Evolutionary conservation across 2,329 filamentous ascomycete genomes (phyloP), one percentile per base, ranked within the genome.

Genomic region (Xylaria multiplex): DNA sequence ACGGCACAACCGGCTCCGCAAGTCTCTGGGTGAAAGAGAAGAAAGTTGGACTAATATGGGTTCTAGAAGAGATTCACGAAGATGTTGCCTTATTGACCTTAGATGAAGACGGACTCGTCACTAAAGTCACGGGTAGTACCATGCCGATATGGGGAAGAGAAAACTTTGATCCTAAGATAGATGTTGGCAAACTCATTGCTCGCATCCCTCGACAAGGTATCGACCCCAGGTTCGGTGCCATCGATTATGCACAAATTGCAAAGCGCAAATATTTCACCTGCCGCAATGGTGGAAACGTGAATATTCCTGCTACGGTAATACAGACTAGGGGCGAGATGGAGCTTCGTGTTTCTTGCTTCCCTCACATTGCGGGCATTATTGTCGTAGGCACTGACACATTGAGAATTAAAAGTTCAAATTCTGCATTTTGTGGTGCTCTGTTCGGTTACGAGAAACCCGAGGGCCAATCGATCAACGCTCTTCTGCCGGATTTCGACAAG

Each of bases 11-110:
- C 4, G 96, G 96, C 2, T 94, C 96, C 64, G 96, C 96, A 43
- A 98, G 94, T 79, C 82, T 99, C 45, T 99, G 96, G 96, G 96
- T 99, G 3, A 99, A 99, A 81, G 96, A 99, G 79, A 99, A 99
- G 79, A 88, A 91, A 55, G 90, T 93, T 59, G 94, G 95, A 9
- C 81, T 99, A 66, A 98, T 99, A 66, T 99, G 96, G 96, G 96
- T 99, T 8, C 81, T 99, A 2, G 96, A 99, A 78, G 96, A 99
- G 79, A 98, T 99, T 67, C 93, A 95, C 62, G 96, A 99, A 79
- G 94, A 99, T 77, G 90, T 96, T 45, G 93, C 92, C 3, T 87
- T 88, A 67, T 80, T 99, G 49, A 85, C 84, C 11, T 85, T 97
- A 22, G 92, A 96, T 75, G 90, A 93, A 63, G 89, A 93, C 32